These are phyloP conservation scores for Teunomyces funiuensis DNA, from an alignment of 805 yeast species.

Conservation along the genomic window DNA sequence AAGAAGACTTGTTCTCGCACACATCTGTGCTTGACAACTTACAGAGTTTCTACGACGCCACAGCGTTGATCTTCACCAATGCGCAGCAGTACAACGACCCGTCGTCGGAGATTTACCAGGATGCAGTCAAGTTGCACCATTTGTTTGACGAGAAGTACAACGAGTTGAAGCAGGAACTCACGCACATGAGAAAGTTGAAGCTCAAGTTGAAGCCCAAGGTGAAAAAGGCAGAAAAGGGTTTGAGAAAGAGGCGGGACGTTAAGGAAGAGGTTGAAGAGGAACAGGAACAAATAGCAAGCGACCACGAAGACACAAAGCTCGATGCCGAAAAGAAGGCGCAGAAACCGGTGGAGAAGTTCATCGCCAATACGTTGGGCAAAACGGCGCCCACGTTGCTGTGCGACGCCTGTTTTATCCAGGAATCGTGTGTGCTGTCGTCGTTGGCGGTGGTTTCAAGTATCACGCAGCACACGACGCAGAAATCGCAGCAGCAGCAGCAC, in stretches of 20 bases:
- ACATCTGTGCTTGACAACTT: slow-evolving; percentile 43
- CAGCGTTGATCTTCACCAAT: slow-evolving; percentile 68
- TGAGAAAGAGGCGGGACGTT: slow-evolving; percentile 18
- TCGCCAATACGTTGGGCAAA: slow-evolving; percentile 25
- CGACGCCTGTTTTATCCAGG: slow-evolving; percentile 37
- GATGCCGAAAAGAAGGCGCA: neutral
- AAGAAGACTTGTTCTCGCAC: neutral
- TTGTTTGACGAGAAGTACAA: slow-evolving; percentile 46
- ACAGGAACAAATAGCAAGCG: slow-evolving; percentile 6
- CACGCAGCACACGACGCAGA: slow-evolving; percentile 12
- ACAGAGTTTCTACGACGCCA: slow-evolving; percentile 57
- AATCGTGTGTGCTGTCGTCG: slow-evolving; percentile 36
- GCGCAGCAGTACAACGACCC: slow-evolving; percentile 79
- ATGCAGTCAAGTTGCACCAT: slow-evolving; percentile 60
- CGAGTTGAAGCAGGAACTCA: slow-evolving; percentile 25
- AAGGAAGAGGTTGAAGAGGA: slow-evolving; percentile 22
- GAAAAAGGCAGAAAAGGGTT: slow-evolving; percentile 20
- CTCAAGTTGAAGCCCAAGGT: slow-evolving; percentile 30
- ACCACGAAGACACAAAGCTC: slow-evolving; percentile 6
- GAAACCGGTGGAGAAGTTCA: slow-evolving; percentile 7
- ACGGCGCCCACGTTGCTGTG: slow-evolving; percentile 25
- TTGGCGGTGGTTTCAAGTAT: slow-evolving; percentile 11
- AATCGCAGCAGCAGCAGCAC: slow-evolving; percentile 9
- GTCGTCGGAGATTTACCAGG: slow-evolving; percentile 66
- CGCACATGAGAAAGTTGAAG: slow-evolving; percentile 18